Base-by-base conservation (phyloP, 192 early-diverging fungal genomes). In the Podila verticillata region DNA sequence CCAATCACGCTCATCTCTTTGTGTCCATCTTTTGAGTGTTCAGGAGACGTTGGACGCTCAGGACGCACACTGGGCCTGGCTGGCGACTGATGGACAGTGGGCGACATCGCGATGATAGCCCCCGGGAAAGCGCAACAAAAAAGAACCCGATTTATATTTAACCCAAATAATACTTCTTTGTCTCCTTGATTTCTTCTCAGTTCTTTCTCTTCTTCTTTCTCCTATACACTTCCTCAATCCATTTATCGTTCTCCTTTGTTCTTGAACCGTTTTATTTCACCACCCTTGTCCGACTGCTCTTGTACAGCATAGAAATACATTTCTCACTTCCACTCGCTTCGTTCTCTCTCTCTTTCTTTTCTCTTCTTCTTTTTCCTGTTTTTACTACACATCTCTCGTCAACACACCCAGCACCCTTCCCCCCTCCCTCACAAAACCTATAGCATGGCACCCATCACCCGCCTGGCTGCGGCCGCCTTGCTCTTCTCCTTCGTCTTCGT, bases 371-470 rank as follows among this genome's bases (percentile, higher is more conserved):
- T 51, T n/a, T 54, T 9, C 51, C n/a, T 26, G 15, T 24, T 4
- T 1, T 54, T 24, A 12, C 51, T 4, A 24, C 2, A 54, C n/a
- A 49, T n/a, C 48, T 17, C 48, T 22, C 49, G 3, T 24, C 49
- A 51, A 54, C 51, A 24, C 51, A 24, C 51, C 20, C 51, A 24
- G 22, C 22, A 54, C 51, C 20, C 12, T 1, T 22, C 10, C 57
- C n/a, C 10, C 6, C 30, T 6, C 7, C 12, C 19, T 24, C 15
- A 29, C 48, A 63, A n/a, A 63, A n/a, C 28, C 15, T 1, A 28
- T 22, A 68, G 13, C 30, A 74, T 74, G 73, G 73, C 73, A 44
- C 73, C 65, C 44, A 57, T 74, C 60, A 48, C 73, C 24, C 73
- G 73, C 24, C 34, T 74, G 12, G 49, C 73, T 19, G 26, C 65